Base-by-base conservation (phyloP, 441 rosid species). In the Erodium chrysanthum region DNA sequence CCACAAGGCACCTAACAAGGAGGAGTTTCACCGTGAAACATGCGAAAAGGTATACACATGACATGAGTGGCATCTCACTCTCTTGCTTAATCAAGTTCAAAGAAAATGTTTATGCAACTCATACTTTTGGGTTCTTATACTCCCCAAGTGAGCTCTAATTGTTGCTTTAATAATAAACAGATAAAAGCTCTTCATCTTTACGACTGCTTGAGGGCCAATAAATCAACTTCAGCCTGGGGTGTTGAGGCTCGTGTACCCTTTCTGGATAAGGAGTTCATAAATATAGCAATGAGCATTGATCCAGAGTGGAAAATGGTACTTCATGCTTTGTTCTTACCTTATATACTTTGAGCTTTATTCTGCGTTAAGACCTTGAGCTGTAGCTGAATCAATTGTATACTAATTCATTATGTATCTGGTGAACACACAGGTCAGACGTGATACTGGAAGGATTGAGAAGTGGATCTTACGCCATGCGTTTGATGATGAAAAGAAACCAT, bases 201-300 rank as follows among this genome's bases (percentile, higher is more conserved):
- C 76, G 99, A 95, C 75, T 95, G 99, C 81, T 84, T 95, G 86
- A 92, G 99, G 80, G 99, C 99, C 56, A 95, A 92, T 70, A 92
- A 92, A 71, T 81, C 99, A 31, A 92, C 98, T 72, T 92, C 98
- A 48, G 98, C 99, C 10, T 95, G 98, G 96, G 99, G 99, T 68
- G 81, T 95, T 72, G 98, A 95, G 83, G 98, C 98, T 78, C 97
- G 99, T 72, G 97, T 95, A 15, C 99, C 99, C 68, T 95, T 95
- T 78, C 70, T 95, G 23, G 98, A 95, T 74, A 92, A 86, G 82
- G 98, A 83, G 50, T 95, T 95, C 71, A 76, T 95, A 70, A 64
- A 81, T 17, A 35, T 77, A 21, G 93, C 99, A 11, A 92, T 95
- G 99, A 82, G 85, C 81, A 85, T 92, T 29, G 96, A 95, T 80